These are phyloP conservation scores for Isoetes taiwanensis DNA, from an alignment of 75 land plant genomes.

Conservation along the genomic window DNA sequence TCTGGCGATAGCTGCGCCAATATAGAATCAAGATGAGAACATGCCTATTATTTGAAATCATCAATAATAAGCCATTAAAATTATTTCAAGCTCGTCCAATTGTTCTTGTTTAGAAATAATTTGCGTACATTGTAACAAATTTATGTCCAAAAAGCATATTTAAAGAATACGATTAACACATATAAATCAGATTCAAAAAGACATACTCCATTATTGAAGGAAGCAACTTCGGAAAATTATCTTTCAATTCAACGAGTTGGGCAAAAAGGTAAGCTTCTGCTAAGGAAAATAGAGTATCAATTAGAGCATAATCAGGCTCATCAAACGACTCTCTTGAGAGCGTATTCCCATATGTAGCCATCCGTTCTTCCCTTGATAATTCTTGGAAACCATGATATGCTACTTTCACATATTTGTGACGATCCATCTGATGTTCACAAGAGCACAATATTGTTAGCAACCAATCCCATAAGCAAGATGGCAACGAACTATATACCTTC, in stretches of 20 bases:
- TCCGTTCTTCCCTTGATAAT: slow-evolving; percentile 75
- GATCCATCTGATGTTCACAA: slow-evolving; percentile 77
- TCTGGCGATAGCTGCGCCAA: background rate
- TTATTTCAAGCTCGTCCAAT: background rate
- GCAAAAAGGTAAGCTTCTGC: slow-evolving; percentile 22
- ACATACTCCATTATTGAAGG: slow-evolving; percentile 6
- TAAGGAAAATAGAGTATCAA: slow-evolving; percentile 15
- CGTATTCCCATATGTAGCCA: slow-evolving; percentile 69
- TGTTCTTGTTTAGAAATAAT: too few relatives aligned
- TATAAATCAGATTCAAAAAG: background rate
- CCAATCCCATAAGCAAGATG: too few relatives aligned
- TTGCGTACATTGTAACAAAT: too few relatives aligned
- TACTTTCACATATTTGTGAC: slow-evolving; percentile 97
- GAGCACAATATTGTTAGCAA: too few relatives aligned
- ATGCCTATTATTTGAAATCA: background rate
- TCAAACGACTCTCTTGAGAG: slow-evolving; percentile 86
- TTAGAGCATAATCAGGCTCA: slow-evolving; percentile 23
- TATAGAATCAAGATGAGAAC: background rate
- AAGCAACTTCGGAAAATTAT: slow-evolving; percentile 3
- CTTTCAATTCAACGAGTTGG: slow-evolving; percentile 13
- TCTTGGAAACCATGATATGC: slow-evolving; percentile 97
- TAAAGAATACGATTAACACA: too few relatives aligned
- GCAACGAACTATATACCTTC: slow-evolving; percentile 60
- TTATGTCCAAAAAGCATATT: too few relatives aligned
- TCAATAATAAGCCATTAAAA: background rate